phyloP scores from a whole-genome alignment of 768 basidiomycete species.

The Sporobolomyces roseus region DNA sequence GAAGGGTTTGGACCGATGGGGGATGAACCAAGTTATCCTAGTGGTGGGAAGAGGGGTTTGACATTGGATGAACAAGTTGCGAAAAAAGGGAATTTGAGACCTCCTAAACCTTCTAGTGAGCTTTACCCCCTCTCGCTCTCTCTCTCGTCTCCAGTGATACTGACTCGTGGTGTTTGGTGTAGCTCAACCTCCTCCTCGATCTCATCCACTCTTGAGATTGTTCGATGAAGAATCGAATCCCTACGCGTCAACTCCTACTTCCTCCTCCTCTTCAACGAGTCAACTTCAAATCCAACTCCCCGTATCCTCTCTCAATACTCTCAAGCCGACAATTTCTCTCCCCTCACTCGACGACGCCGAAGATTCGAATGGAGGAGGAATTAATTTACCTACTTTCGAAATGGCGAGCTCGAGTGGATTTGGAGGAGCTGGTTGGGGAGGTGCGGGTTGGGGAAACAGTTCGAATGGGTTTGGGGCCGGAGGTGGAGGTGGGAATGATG shows the following conservation, averaged over 20 bases:
- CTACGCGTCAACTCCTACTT: conserved; percentile 57
- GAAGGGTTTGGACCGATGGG: conserved; percentile 18
- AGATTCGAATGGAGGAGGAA: not conserved
- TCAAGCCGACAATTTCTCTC: conserved; percentile 36
- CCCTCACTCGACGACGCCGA: conserved; percentile 29
- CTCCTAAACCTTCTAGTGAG: conserved; percentile 49
- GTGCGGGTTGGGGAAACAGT: conserved; percentile 3
- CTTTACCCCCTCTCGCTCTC: not conserved
- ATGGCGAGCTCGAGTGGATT: too few species aligned
- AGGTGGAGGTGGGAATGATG: not conserved
- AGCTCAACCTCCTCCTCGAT: conserved; percentile 34
- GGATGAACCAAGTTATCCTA: conserved; percentile 26
- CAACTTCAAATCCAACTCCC: conserved; percentile 10
- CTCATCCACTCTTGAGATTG: conserved; percentile 41
- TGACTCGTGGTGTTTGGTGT: not conserved
- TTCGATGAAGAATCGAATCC: conserved; percentile 42
- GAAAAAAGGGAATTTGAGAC: conserved; percentile 19
- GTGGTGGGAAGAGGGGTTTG: conserved; percentile 32
- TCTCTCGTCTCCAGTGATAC: not conserved
- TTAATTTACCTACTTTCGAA: not conserved
- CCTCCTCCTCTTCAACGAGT: conserved; percentile 51
- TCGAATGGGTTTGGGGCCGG: not conserved
- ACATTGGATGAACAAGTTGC: conserved; percentile 33
- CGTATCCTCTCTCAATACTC: conserved; percentile 23
- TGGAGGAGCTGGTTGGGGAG: conserved; percentile 5